Evolutionary conservation across 1,284 basidiomycete species (phyloP).

Genomic region (Mrakiaceae sp.): DNA sequence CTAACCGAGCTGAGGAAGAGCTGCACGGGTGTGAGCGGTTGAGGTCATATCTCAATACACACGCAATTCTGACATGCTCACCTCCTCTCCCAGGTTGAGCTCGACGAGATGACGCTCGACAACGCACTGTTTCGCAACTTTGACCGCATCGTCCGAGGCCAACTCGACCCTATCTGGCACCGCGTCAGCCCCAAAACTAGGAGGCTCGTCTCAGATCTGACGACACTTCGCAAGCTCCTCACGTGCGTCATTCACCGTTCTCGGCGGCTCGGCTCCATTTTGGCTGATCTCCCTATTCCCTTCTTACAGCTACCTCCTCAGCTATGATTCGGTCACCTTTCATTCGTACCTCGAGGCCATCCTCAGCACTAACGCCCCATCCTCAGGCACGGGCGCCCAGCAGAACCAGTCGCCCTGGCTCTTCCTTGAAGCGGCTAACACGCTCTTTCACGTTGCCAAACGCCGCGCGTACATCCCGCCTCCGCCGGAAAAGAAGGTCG

Average conservation of each 20-base stretch:
- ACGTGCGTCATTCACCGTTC: constrained; percentile 42
- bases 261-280: not conserved
- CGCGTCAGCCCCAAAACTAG: constrained; percentile 86
- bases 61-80: not conserved
- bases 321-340: constrained; percentile 85
- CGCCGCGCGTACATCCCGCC: constrained; percentile 55
- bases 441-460: constrained; percentile 75
- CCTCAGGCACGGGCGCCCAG: constrained; percentile 20
- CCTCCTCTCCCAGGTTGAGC: constrained; percentile 54
- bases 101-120: constrained; percentile 86
- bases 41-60: not conserved
- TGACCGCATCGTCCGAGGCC: constrained; percentile 75
- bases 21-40: constrained; percentile 55
- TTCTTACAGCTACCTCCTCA: constrained; percentile 62
- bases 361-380: constrained; percentile 57
- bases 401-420: constrained; percentile 72
- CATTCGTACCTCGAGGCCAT: constrained; percentile 86
- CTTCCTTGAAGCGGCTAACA: constrained; percentile 76
- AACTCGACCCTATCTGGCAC: constrained; percentile 92
- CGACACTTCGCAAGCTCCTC: constrained; percentile 71
- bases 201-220: constrained; percentile 79
- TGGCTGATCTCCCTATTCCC: not conserved
- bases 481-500: constrained; percentile 27
- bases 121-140: constrained; percentile 93
- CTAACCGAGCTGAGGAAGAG: constrained; percentile 82